A percentile compares a stretch with the other conserved stretches of the same genome.
These are phyloP conservation scores for Limonomyces culmigenus DNA, from an alignment of 1,284 basidiomycete genomes.

Conservation along the genomic window DNA sequence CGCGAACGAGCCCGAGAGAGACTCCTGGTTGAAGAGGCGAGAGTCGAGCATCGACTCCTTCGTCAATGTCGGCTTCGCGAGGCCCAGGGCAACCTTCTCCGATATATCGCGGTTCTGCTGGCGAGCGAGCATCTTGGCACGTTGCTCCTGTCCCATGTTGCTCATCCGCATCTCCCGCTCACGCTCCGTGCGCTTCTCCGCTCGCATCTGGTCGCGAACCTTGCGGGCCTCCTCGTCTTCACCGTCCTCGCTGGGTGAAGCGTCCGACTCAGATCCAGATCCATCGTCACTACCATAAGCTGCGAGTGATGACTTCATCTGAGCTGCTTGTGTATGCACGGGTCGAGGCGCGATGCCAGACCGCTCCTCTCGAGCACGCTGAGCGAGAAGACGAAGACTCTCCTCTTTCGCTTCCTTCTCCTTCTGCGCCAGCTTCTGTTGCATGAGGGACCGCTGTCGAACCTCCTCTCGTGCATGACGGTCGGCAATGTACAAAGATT, in stretches of 20 bases:
- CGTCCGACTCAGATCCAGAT: slow-evolving; percentile 27
- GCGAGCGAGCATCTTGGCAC: slow-evolving; percentile 87
- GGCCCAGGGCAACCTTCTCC: slow-evolving; percentile 94
- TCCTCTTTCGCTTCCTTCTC: slow-evolving; percentile 97
- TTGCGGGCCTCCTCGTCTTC: slow-evolving; percentile 78
- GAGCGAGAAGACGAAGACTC: slow-evolving; percentile 83
- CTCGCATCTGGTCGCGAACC: slow-evolving; percentile 80
- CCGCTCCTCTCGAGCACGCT: slow-evolving; percentile 89
- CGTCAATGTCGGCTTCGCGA: slow-evolving; percentile 89
- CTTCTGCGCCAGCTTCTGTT: slow-evolving; percentile 95
- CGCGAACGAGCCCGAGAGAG: slow-evolving; percentile 65
- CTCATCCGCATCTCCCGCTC: slow-evolving; percentile 98
- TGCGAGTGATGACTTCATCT: slow-evolving; percentile 64
- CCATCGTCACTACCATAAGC: slow-evolving; percentile 72
- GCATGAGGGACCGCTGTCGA: slow-evolving; percentile 89
- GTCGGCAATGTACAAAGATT: slow-evolving; percentile 93
- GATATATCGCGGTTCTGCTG: slow-evolving; percentile 98
- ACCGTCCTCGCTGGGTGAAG: slow-evolving; percentile 22
- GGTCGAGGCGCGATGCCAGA: slow-evolving; percentile 44
- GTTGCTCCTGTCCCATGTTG: slow-evolving; percentile 96
- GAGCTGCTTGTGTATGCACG: slow-evolving; percentile 35
- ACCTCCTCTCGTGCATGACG: slow-evolving; percentile 97
- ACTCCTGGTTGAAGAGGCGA: slow-evolving; percentile 93
- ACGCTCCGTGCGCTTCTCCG: slow-evolving; percentile 83
- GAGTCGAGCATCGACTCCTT: slow-evolving; percentile 97